Conservation (phyloP, 2,329 filamentous ascomycete genomes). For the Pleoardoris graminearum region DNA sequence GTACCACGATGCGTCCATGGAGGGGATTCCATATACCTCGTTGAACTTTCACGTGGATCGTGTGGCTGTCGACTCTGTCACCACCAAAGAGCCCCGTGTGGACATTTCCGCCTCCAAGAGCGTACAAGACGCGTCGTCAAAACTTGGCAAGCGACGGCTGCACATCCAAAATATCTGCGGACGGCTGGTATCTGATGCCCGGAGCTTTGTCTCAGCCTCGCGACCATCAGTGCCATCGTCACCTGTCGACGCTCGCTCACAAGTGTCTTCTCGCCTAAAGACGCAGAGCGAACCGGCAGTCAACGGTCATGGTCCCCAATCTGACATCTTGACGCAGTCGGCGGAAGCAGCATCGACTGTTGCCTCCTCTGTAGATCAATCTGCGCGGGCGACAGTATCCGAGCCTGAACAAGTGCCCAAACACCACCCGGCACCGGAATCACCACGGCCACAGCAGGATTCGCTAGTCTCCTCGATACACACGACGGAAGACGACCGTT, state of each 20-base stretch:
- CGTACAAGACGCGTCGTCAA: constrained; percentile 45
- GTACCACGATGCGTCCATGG: constrained; percentile 57
- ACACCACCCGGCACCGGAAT: constrained; percentile 2
- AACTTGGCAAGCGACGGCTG: constrained; percentile 67
- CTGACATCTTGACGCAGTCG: constrained; percentile 4
- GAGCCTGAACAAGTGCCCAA: not conserved
- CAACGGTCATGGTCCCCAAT: constrained; percentile 13
- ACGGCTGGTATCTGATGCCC: constrained; percentile 68
- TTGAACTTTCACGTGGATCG: constrained; percentile 67
- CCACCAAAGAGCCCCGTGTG: constrained; percentile 29
- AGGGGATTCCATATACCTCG: constrained; percentile 58
- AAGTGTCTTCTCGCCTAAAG: constrained; percentile 26
- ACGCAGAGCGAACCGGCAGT: constrained; percentile 22
- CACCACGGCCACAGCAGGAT: constrained; percentile 7
- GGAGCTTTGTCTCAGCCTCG: constrained; percentile 64
- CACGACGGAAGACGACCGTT: constrained; percentile 46
- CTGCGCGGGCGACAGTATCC: not conserved
- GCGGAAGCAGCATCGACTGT: not conserved
- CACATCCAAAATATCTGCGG: constrained; percentile 66
- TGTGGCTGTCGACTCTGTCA: constrained; percentile 68
- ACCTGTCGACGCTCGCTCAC: constrained; percentile 56
- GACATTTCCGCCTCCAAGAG: constrained; percentile 21
- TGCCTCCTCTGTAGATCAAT: not conserved
- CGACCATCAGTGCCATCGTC: constrained; percentile 63
- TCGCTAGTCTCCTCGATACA: constrained; percentile 26